Base-by-base conservation (phyloP, 2,329 filamentous ascomycete genomes). In the Epichloe scottii region DNA sequence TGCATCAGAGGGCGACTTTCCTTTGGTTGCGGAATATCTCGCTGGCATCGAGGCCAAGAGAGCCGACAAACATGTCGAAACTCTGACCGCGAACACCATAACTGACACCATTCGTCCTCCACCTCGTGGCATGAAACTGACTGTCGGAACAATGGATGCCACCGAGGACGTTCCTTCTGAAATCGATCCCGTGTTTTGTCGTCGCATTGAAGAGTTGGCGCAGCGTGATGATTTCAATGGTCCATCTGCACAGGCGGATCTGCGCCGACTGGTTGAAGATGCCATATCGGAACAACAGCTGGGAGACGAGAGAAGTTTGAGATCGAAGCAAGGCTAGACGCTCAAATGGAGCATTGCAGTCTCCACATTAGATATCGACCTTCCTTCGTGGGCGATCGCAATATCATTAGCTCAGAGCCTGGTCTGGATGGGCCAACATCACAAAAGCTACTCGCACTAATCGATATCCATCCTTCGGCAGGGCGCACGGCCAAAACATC, bases 171-270 rank as follows among this genome's bases (percentile, higher is more conserved):
- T 79, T 6, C 75, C 73, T 1, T 75, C 74, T 39, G 81, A 83
- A 52, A 79, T 84, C 8, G 89, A 97, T 63, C 82, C 87, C 1
- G 89, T 90, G 58, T 88, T 98, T 58, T 81, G 85, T 62, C 76
- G 85, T 57, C 78, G 87, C 49, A 97, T 98, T 62, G 89, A 97
- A 61, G 86, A 95, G 67, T 70, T 98, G 53, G 90, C 93, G 2
- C 77, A 84, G 37, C 77, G 89, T 40, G 82, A 85, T 23, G 89
- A 97, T 62, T 95, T 96, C 60, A 75, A 91, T 59, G 85, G 82
- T 5, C 82, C 87, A 50, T 81, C 85, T 53, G 87, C 86, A 4
- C 93, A 98, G 68, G 78, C 77, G 21, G 82, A 90, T 62, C 68
- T 98, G 60, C 78, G 89, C 54, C 77, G 80, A 57, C 71, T 98